Conservation (phyloP, 371 early-diverging fungal genomes). For the Entomophthora muscae region DNA sequence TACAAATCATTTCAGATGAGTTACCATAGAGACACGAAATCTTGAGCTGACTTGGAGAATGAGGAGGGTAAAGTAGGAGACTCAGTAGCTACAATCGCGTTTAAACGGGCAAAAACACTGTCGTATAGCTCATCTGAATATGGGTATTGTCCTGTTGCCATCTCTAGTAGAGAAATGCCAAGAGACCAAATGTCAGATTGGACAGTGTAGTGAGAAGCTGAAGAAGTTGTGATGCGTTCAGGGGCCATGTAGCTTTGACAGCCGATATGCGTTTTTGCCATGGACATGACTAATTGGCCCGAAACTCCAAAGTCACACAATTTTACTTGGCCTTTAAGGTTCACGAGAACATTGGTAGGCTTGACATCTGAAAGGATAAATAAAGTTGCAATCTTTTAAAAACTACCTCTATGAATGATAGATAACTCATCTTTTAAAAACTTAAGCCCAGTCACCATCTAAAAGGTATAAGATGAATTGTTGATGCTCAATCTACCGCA, state of each 20-base stretch:
- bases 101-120: slow-evolving; percentile 68
- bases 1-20: not conserved
- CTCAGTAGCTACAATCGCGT: slow-evolving; percentile 65
- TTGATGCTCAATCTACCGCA: not conserved
- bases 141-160: slow-evolving; percentile 73
- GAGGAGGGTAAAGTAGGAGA: slow-evolving; percentile 52
- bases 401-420: slow-evolving; percentile 69
- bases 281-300: slow-evolving; percentile 71
- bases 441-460: slow-evolving; percentile 73
- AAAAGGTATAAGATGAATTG: slow-evolving; percentile 1
- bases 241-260: slow-evolving; percentile 92
- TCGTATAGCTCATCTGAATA: slow-evolving; percentile 41
- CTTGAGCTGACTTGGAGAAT: slow-evolving; percentile 45
- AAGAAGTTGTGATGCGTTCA: slow-evolving; percentile 46
- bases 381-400: not conserved
- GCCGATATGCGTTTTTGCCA: slow-evolving; percentile 86
- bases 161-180: slow-evolving; percentile 83
- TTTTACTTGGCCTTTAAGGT: slow-evolving; percentile 71
- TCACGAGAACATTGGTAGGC: slow-evolving; percentile 85
- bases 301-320: slow-evolving; percentile 84
- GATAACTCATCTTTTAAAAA: slow-evolving; percentile 76
- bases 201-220: slow-evolving; percentile 43
- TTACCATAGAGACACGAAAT: slow-evolving; percentile 61
- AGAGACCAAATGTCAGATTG: slow-evolving; percentile 80
- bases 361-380: slow-evolving; percentile 51